Evolutionary conservation across 805 yeast species (phyloP).

Genomic region (Pichia paraexigua): DNA sequence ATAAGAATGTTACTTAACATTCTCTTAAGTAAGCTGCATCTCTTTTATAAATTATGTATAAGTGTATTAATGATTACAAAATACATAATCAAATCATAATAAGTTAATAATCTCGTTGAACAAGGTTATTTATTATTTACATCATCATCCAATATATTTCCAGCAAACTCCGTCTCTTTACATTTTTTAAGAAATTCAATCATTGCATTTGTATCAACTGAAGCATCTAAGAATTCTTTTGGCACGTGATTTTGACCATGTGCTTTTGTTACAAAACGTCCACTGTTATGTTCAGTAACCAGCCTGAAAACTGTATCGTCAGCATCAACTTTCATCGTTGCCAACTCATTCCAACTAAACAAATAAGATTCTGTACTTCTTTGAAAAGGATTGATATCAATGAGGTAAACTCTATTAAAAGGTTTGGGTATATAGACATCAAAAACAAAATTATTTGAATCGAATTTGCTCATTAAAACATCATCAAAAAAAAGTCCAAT

Average conservation of each 20-base stretch:
- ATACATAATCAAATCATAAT: neutral
- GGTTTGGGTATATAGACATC: constrained; percentile 84
- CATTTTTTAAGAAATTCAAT: constrained; percentile 60
- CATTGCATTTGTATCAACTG: constrained; percentile 59
- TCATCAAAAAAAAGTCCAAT: constrained; percentile 51
- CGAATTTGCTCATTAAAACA: constrained; percentile 39
- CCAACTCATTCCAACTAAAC: constrained; percentile 79
- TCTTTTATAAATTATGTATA: too few relatives aligned
- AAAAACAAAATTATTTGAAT: constrained; percentile 52
- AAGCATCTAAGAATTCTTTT: constrained; percentile 79
- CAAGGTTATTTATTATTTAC: neutral
- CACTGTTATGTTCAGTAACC: constrained; percentile 59
- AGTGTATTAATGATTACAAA: neutral
- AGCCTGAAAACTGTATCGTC: constrained; percentile 47
- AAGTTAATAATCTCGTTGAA: too few relatives aligned
- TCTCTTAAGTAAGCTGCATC: too few relatives aligned
- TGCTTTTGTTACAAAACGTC: constrained; percentile 71
- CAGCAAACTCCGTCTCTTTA: constrained; percentile 8
- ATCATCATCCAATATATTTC: neutral
- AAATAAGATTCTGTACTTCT: constrained; percentile 71
- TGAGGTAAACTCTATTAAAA: constrained; percentile 50
- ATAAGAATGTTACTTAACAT: too few relatives aligned
- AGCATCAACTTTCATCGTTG: constrained; percentile 25
- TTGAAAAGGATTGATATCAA: constrained; percentile 84
- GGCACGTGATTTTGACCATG: constrained; percentile 92